Evolutionary conservation across 345 rosid species (phyloP), one percentile per base, ranked within the genome.

Genomic region (Salix arbutifolia): DNA sequence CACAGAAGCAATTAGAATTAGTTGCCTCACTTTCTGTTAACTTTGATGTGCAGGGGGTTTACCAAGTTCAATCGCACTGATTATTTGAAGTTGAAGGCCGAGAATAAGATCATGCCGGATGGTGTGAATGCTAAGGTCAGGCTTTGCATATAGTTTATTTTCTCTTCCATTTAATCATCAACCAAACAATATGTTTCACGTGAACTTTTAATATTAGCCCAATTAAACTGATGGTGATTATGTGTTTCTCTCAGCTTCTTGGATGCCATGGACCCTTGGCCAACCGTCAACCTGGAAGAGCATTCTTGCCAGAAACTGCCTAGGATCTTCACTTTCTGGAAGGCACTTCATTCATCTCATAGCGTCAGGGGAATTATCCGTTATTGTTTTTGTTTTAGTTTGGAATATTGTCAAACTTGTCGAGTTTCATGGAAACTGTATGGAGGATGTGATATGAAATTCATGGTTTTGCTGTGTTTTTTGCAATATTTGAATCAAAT

Each of bases 51-150:
- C 86, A 91, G 95, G 95, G 93, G 93, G 0, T 91, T 91, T 67
- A 91, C 95, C 0, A 91, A 91, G 86, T 83, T 86, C 74, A 89
- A 69, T 85, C 83, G 95, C 0, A 83, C 80, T 44, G 95, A 91
- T 79, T 91, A 87, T 65, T 69, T 86, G 28, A 88, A 67, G 78
- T 66, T 80, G 81, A 91, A 90, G 85, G 76, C 84, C n/a, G 93
- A 88, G 88, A 87, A 87, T 61, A 81, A 88, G 35, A 87, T 91
- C 17, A 1, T 85, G 14, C 76, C 95, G 1, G 95, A 91, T 85
- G 95, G 95, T 77, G 93, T 91, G 26, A 89, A 89, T 44, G 95
- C 91, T 16, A 91, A 91, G 95, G 93, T 91, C 28, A 67, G 83
- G 75, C 13, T 26, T 74, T 33, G 1, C 42, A 62, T 0, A 26